Evolutionary conservation across 352 stramenopile genomes (phyloP).

Genomic region (Globisporangium lucens): DNA sequence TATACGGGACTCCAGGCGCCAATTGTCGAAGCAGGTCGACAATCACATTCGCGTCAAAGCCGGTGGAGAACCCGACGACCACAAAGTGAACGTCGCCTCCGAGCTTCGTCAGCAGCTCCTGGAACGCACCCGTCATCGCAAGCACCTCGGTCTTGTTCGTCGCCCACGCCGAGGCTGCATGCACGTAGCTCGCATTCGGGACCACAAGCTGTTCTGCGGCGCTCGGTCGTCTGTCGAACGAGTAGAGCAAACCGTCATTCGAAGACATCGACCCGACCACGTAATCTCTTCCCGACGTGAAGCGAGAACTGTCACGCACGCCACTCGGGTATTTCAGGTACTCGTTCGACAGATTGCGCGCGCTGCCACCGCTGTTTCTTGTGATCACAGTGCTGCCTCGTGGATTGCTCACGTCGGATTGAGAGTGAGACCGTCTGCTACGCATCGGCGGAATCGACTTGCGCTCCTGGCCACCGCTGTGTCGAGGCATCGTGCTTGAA

Average conservation of each 20-base stretch:
- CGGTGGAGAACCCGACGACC: slow-evolving; percentile 82
- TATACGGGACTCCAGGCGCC: slow-evolving; percentile 77
- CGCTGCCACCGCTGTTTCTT: slow-evolving; percentile 11
- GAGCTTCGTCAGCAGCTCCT: slow-evolving; percentile 79
- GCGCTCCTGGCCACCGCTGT: slow-evolving; percentile 12
- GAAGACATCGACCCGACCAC: slow-evolving; percentile 22
- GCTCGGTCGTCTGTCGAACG: slow-evolving; percentile 37
- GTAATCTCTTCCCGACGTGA: slow-evolving; percentile 10
- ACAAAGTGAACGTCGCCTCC: slow-evolving; percentile 78
- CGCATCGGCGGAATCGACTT: slow-evolving; percentile 12
- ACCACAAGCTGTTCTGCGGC: slow-evolving; percentile 51
- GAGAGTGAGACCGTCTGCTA: slow-evolving; percentile 31
- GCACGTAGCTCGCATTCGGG: slow-evolving; percentile 61
- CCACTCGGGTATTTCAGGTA: slow-evolving; percentile 10
- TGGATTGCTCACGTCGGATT: slow-evolving; percentile 48
- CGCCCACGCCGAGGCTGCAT: slow-evolving; percentile 66
- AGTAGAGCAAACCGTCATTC: slow-evolving; percentile 32
- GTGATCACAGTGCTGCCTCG: slow-evolving; percentile 11
- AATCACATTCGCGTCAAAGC: slow-evolving; percentile 73
- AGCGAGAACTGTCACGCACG: slow-evolving; percentile 10
- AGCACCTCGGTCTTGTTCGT: slow-evolving; percentile 72
- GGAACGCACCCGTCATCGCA: slow-evolving; percentile 72
- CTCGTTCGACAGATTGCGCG: slow-evolving; percentile 16
- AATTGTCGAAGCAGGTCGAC: slow-evolving; percentile 70
- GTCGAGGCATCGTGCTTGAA: slow-evolving; percentile 9